These are phyloP conservation scores for Ophiostoma ulmi DNA, from an alignment of 2,329 filamentous ascomycete species.

Conservation along the genomic window DNA sequence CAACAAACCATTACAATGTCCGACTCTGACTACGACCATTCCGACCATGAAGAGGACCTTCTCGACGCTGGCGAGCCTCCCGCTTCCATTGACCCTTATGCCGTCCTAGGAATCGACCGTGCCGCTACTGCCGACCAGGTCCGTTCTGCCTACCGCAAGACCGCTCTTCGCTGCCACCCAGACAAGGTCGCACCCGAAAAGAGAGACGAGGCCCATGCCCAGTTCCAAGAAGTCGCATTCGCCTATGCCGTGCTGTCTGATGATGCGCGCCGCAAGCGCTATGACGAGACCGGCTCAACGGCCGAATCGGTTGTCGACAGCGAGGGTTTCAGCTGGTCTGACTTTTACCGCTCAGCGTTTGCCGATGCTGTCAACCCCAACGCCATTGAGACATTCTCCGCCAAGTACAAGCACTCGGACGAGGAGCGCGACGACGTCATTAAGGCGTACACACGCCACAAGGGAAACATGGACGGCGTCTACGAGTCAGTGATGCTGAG, in stretches of 20 bases:
- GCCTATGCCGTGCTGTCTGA: slow-evolving; percentile 92
- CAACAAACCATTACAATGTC: not conserved
- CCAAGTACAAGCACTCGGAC: slow-evolving; percentile 75
- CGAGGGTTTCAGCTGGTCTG: slow-evolving; percentile 82
- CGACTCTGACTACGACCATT: slow-evolving; percentile 10
- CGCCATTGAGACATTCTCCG: slow-evolving; percentile 69
- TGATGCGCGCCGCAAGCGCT: slow-evolving; percentile 70
- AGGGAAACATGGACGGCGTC: slow-evolving; percentile 71
- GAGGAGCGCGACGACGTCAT: slow-evolving; percentile 79
- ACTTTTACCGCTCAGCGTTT: slow-evolving; percentile 84
- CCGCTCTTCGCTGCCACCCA: slow-evolving; percentile 80
- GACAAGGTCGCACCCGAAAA: slow-evolving; percentile 53
- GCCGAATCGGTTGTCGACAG: slow-evolving; percentile 72
- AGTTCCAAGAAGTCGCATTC: slow-evolving; percentile 87
- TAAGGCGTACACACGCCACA: slow-evolving; percentile 63
- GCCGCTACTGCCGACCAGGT: slow-evolving; percentile 71
- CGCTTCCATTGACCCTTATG: slow-evolving; percentile 64
- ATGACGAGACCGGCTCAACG: slow-evolving; percentile 86
- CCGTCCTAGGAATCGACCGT: slow-evolving; percentile 65
- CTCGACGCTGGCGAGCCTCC: slow-evolving; percentile 44
- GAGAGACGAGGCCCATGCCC: slow-evolving; percentile 67
- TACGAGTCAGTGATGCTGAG: slow-evolving; percentile 86
- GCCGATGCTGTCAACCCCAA: slow-evolving; percentile 68
- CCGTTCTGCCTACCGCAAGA: slow-evolving; percentile 86
- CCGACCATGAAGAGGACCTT: slow-evolving; percentile 26